Percentiles rank a stretch among this genome's conserved stretches.
Evolutionary conservation across 1,139 yeast genomes (phyloP).

Genomic region (Saccharomycopsis hybrid): DNA sequence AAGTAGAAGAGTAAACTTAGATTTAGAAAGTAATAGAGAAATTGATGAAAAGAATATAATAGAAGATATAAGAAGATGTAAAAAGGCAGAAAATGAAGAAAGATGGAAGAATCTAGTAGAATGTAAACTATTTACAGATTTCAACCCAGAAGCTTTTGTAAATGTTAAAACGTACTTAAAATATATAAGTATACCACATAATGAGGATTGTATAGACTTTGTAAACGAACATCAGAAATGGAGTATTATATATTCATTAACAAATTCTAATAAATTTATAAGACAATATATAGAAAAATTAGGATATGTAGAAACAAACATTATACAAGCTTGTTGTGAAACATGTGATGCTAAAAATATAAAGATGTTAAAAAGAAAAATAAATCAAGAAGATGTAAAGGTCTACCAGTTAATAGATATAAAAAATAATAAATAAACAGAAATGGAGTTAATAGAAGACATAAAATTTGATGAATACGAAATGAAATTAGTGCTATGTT

Average conservation of each 20-base stretch:
- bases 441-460: too few species aligned
- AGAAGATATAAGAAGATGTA: slow-evolving; percentile 1
- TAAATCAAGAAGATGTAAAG: too few species aligned
- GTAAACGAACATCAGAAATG: slow-evolving; percentile 1
- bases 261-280: background rate
- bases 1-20: background rate
- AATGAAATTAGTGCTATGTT: too few species aligned
- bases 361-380: background rate
- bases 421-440: too few species aligned
- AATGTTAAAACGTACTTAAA: background rate
- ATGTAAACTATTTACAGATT: background rate
- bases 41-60: background rate
- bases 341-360: background rate
- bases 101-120: background rate
- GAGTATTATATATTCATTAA: background rate
- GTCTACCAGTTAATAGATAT: too few species aligned
- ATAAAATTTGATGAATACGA: too few species aligned
- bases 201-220: background rate
- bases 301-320: background rate
- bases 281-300: background rate
- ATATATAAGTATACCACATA: background rate
- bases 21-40: background rate
- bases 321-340: background rate
- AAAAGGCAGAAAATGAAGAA: background rate
- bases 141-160: too few species aligned